Evolutionary conservation across 495 filamentous ascomycete species (phyloP).

Genomic region (Aspergillus haitiensis): DNA sequence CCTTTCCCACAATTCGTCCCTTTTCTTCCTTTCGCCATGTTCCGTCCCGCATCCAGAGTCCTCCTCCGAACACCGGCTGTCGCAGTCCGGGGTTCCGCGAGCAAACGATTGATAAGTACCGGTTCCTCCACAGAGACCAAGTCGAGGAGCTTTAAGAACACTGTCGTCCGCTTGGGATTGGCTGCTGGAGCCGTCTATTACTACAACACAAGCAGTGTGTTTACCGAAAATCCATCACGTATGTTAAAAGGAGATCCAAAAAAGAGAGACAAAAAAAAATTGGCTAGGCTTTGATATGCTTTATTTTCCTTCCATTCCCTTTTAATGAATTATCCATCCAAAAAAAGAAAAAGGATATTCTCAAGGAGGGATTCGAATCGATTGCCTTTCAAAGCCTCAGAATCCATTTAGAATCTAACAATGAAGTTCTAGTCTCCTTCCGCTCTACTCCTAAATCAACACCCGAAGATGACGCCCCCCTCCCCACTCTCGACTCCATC

Average conservation of each 20-base stretch:
- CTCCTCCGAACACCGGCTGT: slow-evolving; percentile 51
- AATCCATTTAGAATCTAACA: neutral
- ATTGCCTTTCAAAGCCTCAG: neutral
- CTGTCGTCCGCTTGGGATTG: slow-evolving; percentile 68
- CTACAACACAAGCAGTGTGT: slow-evolving; percentile 85
- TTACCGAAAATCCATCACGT: slow-evolving; percentile 82
- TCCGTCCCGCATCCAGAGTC: slow-evolving; percentile 58
- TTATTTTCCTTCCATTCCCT: too few relatives aligned
- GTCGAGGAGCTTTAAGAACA: slow-evolving; percentile 78
- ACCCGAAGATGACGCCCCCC: slow-evolving; percentile 31
- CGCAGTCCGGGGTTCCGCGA: slow-evolving; percentile 38
- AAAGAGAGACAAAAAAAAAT: slow-evolving; percentile 7
- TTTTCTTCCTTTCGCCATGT: slow-evolving; percentile 49
- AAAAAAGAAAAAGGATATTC: too few relatives aligned
- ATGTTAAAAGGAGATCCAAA: slow-evolving; percentile 32
- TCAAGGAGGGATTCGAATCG: too few relatives aligned
- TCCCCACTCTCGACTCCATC: slow-evolving; percentile 49
- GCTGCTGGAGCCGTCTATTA: slow-evolving; percentile 82
- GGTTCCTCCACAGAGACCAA: slow-evolving; percentile 58
- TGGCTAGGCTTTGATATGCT: too few relatives aligned
- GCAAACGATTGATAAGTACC: slow-evolving; percentile 70
- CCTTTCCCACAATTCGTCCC: slow-evolving; percentile 17
- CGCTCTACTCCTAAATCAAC: slow-evolving; percentile 28
- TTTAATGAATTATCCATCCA: too few relatives aligned
- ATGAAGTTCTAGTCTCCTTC: slow-evolving; percentile 34